Evolutionary conservation across 495 filamentous ascomycete genomes (phyloP).

Genomic region (Aspergillus carlsbadensis): DNA sequence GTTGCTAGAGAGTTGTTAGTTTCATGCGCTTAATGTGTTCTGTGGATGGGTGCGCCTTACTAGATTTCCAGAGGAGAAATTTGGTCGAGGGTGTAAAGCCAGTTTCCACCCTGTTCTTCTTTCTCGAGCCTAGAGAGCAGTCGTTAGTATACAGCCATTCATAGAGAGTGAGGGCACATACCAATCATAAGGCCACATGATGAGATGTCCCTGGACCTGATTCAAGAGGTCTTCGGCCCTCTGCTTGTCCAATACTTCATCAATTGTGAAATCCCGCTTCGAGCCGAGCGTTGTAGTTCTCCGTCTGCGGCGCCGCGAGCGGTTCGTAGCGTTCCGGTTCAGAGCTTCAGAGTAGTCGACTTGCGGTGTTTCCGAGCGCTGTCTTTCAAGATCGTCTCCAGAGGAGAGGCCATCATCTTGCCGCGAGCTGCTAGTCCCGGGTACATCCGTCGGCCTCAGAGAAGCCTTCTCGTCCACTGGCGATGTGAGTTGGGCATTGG

Average conservation of each 20-base stretch:
- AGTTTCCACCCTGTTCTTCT: conserved; percentile 91
- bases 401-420: conserved; percentile 23
- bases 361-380: conserved; percentile 32
- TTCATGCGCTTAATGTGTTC: not conserved
- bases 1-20: not conserved
- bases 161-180: conserved; percentile 14
- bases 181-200: conserved; percentile 95
- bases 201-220: conserved; percentile 83
- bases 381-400: conserved; percentile 34
- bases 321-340: conserved; percentile 43
- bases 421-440: conserved; percentile 19
- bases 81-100: conserved; percentile 95
- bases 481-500: conserved; percentile 30
- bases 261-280: conserved; percentile 66
- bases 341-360: conserved; percentile 51
- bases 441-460: conserved; percentile 29
- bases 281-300: conserved; percentile 76
- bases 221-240: conserved; percentile 80
- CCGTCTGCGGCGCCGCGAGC: conserved; percentile 56
- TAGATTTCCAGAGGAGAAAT: conserved; percentile 97
- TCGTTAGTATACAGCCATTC: not conserved
- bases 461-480: conserved; percentile 46
- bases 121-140: conserved; percentile 58
- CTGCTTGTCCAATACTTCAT: conserved; percentile 68
- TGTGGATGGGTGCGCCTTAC: conserved; percentile 55